Evolutionary conservation across 148 eudicot species (phyloP).

Genomic region (Simmondsia chinensis): DNA sequence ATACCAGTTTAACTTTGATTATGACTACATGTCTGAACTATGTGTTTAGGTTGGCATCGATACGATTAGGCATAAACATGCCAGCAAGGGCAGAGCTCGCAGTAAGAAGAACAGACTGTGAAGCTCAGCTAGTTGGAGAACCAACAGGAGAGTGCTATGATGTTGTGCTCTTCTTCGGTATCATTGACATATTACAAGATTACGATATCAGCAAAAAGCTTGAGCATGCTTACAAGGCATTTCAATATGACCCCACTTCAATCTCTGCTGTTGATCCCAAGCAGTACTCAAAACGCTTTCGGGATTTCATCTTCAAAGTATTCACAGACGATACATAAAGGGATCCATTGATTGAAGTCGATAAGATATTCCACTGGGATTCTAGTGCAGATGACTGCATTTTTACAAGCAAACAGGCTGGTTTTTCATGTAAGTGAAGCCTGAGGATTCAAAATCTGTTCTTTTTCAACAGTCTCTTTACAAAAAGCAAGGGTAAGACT

Average conservation of each 20-base stretch:
- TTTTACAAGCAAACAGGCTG: too few relatives aligned
- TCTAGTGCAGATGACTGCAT: too few relatives aligned
- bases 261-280: slow-evolving; percentile 72
- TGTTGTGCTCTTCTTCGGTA: slow-evolving; percentile 50
- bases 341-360: too few relatives aligned
- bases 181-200: slow-evolving; percentile 68
- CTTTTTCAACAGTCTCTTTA: too few relatives aligned
- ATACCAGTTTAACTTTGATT: too few relatives aligned
- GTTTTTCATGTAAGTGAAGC: too few relatives aligned
- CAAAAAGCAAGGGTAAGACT: too few relatives aligned
- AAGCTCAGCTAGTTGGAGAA: slow-evolving; percentile 46
- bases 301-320: slow-evolving; percentile 56
- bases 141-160: slow-evolving; percentile 62
- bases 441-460: too few relatives aligned
- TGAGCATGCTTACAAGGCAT: slow-evolving; percentile 71
- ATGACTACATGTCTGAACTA: too few relatives aligned
- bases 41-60: slow-evolving; percentile 47
- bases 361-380: too few relatives aligned
- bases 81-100: slow-evolving; percentile 56
- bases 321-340: slow-evolving; percentile 43
- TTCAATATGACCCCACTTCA: slow-evolving; percentile 62
- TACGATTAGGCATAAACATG: slow-evolving; percentile 50
- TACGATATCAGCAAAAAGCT: slow-evolving; percentile 75
- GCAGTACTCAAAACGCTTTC: slow-evolving; percentile 58
- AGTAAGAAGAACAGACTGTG: slow-evolving; percentile 39